Base-by-base conservation (phyloP, 2,329 filamentous ascomycete species). In the Nakataea oryzae region DNA sequence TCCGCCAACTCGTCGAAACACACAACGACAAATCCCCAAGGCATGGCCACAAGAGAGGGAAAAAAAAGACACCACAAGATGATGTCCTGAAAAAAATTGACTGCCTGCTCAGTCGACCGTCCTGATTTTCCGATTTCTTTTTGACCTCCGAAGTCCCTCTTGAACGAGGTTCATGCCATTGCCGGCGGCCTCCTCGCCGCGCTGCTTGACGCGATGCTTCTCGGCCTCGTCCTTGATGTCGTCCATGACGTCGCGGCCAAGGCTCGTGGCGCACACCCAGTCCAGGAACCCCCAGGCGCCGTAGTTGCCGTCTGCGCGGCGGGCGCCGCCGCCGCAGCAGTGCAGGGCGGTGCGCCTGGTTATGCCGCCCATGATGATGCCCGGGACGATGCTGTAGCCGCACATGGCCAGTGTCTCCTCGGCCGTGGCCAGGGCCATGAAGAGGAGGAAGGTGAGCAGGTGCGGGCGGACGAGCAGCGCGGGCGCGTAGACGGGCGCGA, bases 391-490 rank as follows among this genome's bases (percentile, higher is more conserved):
- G 21, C 79, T 82, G 73, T 91, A 92, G 0, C 88, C 88, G 0
- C 85, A 89, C 73, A 84, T 85, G 30, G 85, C 77, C 58, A 90
- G 75, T 0, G 85, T 84, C 66, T 90, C 87, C 66, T 91, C 86
- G 0, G 86, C 69, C 3, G 86, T 88, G 65, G 82, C 81, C 29
- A 91, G 70, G 0, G 81, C 79, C 21, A 86, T 76, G 65, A 90
- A 82, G 13, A 89, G 68, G 62, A 90, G 80, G 74, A 87, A 91
- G 0, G 86, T 90, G n/a, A 91, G 77, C 4, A 91, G 79, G 71
- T 92, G 89, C 47, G 87, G 85, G 11, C 86, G 85, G 54, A 90
- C 78, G n/a, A 82, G 66, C 26, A 86, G 74, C 1, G 87, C 82
- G 1, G 89, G 86, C 0, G 90, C 72, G 70, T 89, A 89, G 8